Conservation (phyloP, 768 basidiomycete genomes). For the Hericium alpestre region DNA sequence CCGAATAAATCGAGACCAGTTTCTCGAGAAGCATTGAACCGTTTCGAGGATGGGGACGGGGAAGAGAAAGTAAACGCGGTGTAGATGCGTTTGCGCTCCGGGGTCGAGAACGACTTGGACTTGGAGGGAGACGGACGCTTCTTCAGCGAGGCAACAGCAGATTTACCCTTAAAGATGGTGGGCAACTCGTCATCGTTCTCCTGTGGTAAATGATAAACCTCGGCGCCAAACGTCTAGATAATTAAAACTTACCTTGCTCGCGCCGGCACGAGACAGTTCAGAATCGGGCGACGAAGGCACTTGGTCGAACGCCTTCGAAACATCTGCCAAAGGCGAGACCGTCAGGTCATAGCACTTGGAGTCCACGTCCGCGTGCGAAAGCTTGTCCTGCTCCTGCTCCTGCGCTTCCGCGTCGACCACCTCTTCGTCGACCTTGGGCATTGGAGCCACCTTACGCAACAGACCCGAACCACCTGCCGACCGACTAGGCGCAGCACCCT, state of each 20-base stretch:
- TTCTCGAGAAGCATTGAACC: constrained; percentile 26
- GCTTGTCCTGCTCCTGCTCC: constrained; percentile 28
- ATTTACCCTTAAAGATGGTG: constrained; percentile 1
- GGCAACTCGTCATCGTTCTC: constrained; percentile 1
- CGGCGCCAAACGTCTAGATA: neutral
- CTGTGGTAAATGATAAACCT: neutral
- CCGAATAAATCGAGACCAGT: constrained; percentile 14
- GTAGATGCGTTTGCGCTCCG: constrained; percentile 64
- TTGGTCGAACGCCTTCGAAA: constrained; percentile 55
- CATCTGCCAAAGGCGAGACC: constrained; percentile 68
- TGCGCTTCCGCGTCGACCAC: constrained; percentile 55
- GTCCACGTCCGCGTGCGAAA: constrained; percentile 48
- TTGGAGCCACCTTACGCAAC: neutral
- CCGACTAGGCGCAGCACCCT: constrained; percentile 8
- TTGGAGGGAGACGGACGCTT: neutral
- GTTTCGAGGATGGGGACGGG: constrained; percentile 51
- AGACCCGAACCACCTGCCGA: constrained; percentile 1
- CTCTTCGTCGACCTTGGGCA: constrained; percentile 26
- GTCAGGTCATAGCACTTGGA: constrained; percentile 75
- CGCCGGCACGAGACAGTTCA: neutral
- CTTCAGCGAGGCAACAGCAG: constrained; percentile 4
- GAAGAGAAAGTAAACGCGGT: constrained; percentile 72
- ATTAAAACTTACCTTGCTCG: neutral
- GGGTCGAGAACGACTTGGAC: constrained; percentile 45
- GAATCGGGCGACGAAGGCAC: constrained; percentile 1